Base-by-base conservation (phyloP, 495 filamentous ascomycete genomes). In the Hamigera avellanea region DNA sequence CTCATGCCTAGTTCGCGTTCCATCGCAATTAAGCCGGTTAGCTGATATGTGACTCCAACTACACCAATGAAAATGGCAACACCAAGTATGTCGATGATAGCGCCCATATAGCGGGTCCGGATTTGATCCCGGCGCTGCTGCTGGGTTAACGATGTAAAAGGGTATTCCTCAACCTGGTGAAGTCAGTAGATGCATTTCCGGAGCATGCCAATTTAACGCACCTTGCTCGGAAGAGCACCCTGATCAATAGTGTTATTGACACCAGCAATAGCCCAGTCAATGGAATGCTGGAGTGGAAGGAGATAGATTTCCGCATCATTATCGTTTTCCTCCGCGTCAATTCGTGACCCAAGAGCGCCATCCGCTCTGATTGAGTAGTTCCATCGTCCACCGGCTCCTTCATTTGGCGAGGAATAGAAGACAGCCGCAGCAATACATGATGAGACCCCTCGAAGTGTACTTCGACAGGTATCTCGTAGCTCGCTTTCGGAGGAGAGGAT, bases 331-430 rank as follows among this genome's bases (percentile, higher is more conserved):
- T 72, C 59, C 25, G 74, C 68, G 46, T 77, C 67, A 39, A 93
- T 72, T 34, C 66, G 71, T 12, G 57, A 56, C 1, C 72, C 71
- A 36, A 88, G 57, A 0, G 70, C 61, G 2, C 74, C 73, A 50
- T 94, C 86, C 2, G 74, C 73, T 37, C 83, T 65, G 13, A 94
- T 62, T 1, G 81, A 86, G 44, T 93, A 94, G 53, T 89, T 89
- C 86, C 86, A 93, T n/a, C 67, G 43, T 0, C 68, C 72, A 19
- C 65, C 70, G 0, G 52, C 44, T 6, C 82, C 82, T 59, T 86
- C 80, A 2, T 46, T 64, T 2, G 83, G 83, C 8, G 80, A 85
- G 5, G 73, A 77, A 35, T 72, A 55, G 52, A 94, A 93, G 15
- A 81, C 72, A 6, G 79, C 78, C 2, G 81, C 86, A 8, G 73